Percentiles rank a stretch among this genome's conserved stretches.
Evolutionary conservation across 768 basidiomycete species (phyloP).

Genomic region (Phaffia tasmanica): DNA sequence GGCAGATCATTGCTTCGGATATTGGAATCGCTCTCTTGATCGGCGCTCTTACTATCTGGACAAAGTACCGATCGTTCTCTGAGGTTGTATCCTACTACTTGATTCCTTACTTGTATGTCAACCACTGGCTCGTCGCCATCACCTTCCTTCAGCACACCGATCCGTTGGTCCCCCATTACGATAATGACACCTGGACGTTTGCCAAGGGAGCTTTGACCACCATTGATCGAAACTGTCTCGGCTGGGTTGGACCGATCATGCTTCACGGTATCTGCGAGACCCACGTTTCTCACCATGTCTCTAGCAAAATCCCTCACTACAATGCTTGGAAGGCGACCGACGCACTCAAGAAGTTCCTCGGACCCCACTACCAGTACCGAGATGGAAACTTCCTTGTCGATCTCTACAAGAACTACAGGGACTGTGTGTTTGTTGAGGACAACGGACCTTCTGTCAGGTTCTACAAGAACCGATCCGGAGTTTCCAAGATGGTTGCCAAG

Average conservation of each 20-base stretch:
- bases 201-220: constrained; percentile 43
- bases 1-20: constrained; percentile 69
- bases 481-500: constrained; percentile 55
- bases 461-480: constrained; percentile 75
- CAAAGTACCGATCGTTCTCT: constrained; percentile 53
- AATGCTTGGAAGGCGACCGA: constrained; percentile 73
- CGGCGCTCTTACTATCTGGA: constrained; percentile 47
- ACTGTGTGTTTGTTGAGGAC: constrained; percentile 79
- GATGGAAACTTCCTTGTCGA: constrained; percentile 46
- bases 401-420: constrained; percentile 59
- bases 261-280: constrained; percentile 53
- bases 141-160: constrained; percentile 99
- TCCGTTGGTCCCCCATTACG: constrained; percentile 52
- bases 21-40: constrained; percentile 69
- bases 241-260: constrained; percentile 69
- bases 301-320: constrained; percentile 90
- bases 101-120: constrained; percentile 68
- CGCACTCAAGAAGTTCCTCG: constrained; percentile 67
- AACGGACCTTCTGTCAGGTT: constrained; percentile 65
- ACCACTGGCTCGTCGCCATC: constrained; percentile 92
- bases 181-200: constrained; percentile 83
- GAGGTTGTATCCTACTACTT: constrained; percentile 69
- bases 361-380: constrained; percentile 42
- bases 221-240: constrained; percentile 64
- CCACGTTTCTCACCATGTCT: constrained; percentile 82